phyloP scores from a whole-genome alignment of 257 asterid genomes.

The Plantago elongata region DNA sequence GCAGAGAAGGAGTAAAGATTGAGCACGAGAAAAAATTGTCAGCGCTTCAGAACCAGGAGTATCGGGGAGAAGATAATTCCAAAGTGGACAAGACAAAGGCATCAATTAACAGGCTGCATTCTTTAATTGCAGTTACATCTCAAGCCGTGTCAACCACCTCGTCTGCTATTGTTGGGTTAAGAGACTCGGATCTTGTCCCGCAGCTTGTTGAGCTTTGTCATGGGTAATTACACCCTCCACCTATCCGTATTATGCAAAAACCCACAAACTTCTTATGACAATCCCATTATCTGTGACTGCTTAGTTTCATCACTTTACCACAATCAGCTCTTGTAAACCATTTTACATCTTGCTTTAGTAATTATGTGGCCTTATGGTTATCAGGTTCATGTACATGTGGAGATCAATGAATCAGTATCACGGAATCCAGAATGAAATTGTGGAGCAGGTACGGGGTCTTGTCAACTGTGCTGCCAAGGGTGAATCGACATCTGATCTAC shows the following conservation, averaged over 20 bases:
- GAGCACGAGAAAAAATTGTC: conserved; percentile 86
- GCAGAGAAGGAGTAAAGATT: conserved; percentile 90
- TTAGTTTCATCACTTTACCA: background rate
- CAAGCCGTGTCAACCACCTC: conserved; percentile 93
- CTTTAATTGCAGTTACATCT: conserved; percentile 83
- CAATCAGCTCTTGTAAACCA: background rate
- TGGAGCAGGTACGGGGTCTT: conserved; percentile 93
- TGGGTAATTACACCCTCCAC: conserved; percentile 41
- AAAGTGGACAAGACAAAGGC: conserved; percentile 98
- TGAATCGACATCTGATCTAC: conserved; percentile 77
- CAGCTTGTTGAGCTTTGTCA: conserved; percentile 97
- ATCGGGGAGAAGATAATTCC: conserved; percentile 59
- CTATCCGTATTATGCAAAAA: no score
- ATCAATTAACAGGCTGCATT: conserved; percentile 75
- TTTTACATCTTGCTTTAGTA: background rate
- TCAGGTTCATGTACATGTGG: conserved; percentile 99
- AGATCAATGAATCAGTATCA: conserved; percentile 89
- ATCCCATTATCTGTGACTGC: background rate
- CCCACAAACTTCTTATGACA: no score
- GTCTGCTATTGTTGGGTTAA: conserved; percentile 61
- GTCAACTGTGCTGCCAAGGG: conserved; percentile 50
- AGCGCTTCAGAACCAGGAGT: conserved; percentile 80
- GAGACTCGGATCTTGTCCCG: conserved; percentile 91
- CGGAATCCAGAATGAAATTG: conserved; percentile 75
- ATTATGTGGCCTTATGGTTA: background rate